These are phyloP conservation scores for Diaporthe sp. DNA, from an alignment of 2,329 filamentous ascomycete genomes.

Conservation along the genomic window DNA sequence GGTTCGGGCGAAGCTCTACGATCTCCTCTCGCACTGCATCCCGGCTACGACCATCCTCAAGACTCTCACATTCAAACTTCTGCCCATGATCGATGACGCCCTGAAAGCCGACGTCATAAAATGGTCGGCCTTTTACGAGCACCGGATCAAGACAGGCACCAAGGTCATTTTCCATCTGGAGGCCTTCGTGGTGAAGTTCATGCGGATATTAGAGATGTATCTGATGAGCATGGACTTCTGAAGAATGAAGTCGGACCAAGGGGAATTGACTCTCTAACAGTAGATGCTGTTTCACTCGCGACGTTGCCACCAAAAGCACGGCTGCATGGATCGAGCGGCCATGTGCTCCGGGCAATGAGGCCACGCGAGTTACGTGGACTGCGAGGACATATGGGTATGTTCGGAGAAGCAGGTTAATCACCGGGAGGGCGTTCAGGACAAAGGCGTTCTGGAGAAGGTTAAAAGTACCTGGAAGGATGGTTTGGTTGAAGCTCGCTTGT, in stretches of 20 bases:
- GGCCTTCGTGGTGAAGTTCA: slow-evolving; percentile 98
- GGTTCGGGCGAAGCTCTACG: slow-evolving; percentile 94
- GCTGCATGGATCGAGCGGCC: not conserved
- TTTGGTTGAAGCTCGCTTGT: not conserved
- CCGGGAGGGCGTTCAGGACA: slow-evolving; percentile 22
- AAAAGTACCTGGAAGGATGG: not conserved
- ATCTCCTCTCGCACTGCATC: slow-evolving; percentile 96
- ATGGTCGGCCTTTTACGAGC: slow-evolving; percentile 98
- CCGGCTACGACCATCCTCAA: slow-evolving; percentile 94
- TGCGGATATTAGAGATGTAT: slow-evolving; percentile 94
- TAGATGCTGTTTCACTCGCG: not conserved
- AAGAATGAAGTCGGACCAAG: slow-evolving; percentile 30
- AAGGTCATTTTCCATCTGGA: slow-evolving; percentile 99
- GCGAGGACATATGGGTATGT: not conserved
- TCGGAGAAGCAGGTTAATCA: not conserved
- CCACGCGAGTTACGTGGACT: not conserved
- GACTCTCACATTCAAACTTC: slow-evolving; percentile 92
- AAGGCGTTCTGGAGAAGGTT: slow-evolving; percentile 16
- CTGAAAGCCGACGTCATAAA: slow-evolving; percentile 92
- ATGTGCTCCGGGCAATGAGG: not conserved
- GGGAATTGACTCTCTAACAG: not conserved
- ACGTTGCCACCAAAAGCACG: not conserved
- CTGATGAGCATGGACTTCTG: slow-evolving; percentile 85
- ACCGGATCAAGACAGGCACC: slow-evolving; percentile 88
- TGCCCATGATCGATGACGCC: slow-evolving; percentile 86